A percentile compares a stretch with the other conserved stretches of the same genome.
Conservation (phyloP, 2,329 filamentous ascomycete genomes). For the Hirsutella thompsonii region DNA sequence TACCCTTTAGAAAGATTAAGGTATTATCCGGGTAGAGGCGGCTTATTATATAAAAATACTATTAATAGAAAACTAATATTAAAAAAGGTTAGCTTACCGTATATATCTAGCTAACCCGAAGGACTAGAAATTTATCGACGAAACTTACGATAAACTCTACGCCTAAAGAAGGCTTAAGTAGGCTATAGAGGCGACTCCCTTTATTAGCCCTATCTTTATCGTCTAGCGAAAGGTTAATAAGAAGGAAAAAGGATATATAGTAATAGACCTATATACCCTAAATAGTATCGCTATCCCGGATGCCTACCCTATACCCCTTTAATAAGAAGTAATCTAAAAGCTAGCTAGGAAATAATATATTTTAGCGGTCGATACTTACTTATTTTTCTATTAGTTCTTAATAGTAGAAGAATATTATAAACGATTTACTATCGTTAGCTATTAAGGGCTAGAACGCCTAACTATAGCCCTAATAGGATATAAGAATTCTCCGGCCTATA, state of each 20-base stretch:
- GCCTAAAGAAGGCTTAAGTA: background rate
- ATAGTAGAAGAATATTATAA: background rate
- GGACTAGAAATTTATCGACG: background rate
- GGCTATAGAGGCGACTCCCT: slow-evolving; percentile 27
- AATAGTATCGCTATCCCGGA: background rate
- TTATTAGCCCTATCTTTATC: background rate
- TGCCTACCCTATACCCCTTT: background rate
- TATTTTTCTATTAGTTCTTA: background rate
- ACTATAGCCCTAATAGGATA: background rate
- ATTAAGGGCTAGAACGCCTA: background rate
- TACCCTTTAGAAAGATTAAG: background rate
- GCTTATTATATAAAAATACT: background rate
- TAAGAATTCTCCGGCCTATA: background rate
- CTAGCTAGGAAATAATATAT: background rate
- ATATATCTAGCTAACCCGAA: background rate
- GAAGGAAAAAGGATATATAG: background rate
- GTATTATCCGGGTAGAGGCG: background rate
- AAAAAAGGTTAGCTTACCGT: background rate
- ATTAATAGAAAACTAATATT: background rate
- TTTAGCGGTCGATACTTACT: background rate
- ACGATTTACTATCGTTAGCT: background rate
- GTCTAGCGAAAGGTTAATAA: background rate
- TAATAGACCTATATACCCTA: background rate
- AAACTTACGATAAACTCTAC: background rate
- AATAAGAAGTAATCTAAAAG: background rate